These are phyloP conservation scores for Erodium texanum DNA, from an alignment of 441 rosid species.

Conservation along the genomic window DNA sequence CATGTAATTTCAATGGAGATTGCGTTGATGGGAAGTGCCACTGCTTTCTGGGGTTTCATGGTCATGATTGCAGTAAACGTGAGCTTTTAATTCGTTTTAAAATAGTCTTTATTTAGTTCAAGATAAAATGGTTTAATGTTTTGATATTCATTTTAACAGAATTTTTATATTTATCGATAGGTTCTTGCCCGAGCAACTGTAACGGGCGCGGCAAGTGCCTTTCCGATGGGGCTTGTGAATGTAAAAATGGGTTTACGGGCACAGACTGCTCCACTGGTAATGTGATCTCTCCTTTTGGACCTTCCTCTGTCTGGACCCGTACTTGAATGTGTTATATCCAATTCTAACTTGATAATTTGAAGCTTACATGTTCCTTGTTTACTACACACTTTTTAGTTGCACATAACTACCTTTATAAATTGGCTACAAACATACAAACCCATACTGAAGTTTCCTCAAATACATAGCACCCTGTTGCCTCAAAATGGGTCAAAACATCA, in stretches of 20 bases:
- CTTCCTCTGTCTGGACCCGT: background rate
- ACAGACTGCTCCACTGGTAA: constrained; percentile 8
- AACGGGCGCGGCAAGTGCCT: constrained; percentile 73
- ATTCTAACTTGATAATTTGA: background rate
- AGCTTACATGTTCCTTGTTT: background rate
- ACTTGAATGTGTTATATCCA: background rate
- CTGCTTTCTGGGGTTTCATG: constrained; percentile 87
- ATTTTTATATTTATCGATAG: constrained; percentile 27
- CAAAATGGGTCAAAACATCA: too few species aligned
- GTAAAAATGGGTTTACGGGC: constrained; percentile 32
- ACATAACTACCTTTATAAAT: too few species aligned
- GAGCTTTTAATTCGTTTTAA: constrained; percentile 27
- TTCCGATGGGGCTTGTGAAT: constrained; percentile 58
- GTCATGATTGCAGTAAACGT: constrained; percentile 84
- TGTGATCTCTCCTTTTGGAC: background rate
- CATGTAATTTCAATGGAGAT: constrained; percentile 83
- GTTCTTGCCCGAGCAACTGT: constrained; percentile 82
- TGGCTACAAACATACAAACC: too few species aligned
- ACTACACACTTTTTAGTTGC: too few species aligned
- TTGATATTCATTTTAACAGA: too few species aligned
- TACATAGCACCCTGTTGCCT: too few species aligned
- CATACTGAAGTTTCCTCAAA: too few species aligned
- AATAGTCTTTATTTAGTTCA: background rate
- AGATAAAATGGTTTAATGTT: background rate
- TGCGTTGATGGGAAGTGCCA: constrained; percentile 76